Evolutionary conservation across 306 rosid genomes (phyloP).

Genomic region (Inga leiocalycina): DNA sequence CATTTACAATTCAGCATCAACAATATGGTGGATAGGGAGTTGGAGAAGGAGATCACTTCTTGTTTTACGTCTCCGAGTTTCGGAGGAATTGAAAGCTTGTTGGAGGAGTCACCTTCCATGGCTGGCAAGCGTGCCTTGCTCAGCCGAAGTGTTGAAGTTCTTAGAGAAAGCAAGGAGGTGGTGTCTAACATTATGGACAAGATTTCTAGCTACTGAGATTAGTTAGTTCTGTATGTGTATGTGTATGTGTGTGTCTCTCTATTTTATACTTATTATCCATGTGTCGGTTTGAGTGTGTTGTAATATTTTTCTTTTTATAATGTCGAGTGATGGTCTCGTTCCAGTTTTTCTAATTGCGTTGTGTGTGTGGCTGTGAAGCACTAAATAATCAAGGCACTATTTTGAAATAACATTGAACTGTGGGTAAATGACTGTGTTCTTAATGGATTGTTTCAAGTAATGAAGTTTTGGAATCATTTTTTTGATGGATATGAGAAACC

Average conservation of each 20-base stretch:
- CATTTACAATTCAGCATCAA: conserved; percentile 42
- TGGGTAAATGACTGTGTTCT: too few species aligned
- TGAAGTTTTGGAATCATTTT: too few species aligned
- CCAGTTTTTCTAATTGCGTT: too few species aligned
- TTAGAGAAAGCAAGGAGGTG: conserved; percentile 41
- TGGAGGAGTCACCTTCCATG: conserved; percentile 55
- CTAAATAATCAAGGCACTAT: too few species aligned
- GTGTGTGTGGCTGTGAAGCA: too few species aligned
- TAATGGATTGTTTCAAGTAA: too few species aligned
- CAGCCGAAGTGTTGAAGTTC: conserved; percentile 32
- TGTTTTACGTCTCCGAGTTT: conserved; percentile 29
- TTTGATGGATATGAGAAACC: too few species aligned
- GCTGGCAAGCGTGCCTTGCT: conserved; percentile 47
- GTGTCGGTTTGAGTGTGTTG: not conserved
- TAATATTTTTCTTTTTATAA: too few species aligned
- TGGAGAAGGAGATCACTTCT: conserved; percentile 43
- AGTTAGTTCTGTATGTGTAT: not conserved
- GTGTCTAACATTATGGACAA: conserved; percentile 39
- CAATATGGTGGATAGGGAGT: conserved; percentile 38
- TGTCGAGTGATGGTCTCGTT: too few species aligned
- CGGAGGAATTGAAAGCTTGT: conserved; percentile 50
- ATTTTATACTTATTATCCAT: not conserved
- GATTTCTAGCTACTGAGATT: conserved; percentile 34
- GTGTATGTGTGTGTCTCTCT: not conserved
- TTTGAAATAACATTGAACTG: too few species aligned